phyloP scores from a whole-genome alignment of 768 basidiomycete species.

The Lactifluus rugatus region DNA sequence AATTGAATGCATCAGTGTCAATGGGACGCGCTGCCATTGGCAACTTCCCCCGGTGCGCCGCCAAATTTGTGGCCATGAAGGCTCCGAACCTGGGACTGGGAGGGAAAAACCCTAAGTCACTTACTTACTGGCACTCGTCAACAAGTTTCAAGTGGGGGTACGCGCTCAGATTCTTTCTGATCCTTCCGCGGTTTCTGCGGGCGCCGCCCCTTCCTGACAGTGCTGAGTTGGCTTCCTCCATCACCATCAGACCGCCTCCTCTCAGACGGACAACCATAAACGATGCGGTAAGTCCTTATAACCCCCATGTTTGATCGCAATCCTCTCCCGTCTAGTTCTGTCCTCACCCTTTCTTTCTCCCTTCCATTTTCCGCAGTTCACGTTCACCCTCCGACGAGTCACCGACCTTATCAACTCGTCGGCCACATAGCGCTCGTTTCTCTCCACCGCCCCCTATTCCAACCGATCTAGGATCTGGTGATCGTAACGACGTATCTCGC shows the following conservation, averaged over 20 bases:
- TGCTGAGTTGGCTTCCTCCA: constrained; percentile 17
- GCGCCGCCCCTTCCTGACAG: constrained; percentile 14
- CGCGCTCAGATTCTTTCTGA: constrained; percentile 17
- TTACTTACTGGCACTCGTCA: background rate
- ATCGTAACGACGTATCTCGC: constrained; percentile 9
- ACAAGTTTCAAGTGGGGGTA: constrained; percentile 13
- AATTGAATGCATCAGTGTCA: constrained; percentile 1
- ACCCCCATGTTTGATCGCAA: constrained; percentile 7
- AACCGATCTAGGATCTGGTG: constrained; percentile 14
- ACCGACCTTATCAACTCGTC: constrained; percentile 10
- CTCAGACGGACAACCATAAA: constrained; percentile 12
- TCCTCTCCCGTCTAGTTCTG: background rate
- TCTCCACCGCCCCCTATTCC: constrained; percentile 8
- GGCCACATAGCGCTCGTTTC: constrained; percentile 7
- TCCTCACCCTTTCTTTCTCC: constrained; percentile 7
- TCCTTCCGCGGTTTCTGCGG: constrained; percentile 19
- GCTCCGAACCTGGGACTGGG: background rate
- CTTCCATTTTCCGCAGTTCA: constrained; percentile 9
- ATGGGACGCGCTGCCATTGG: background rate
- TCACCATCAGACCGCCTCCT: constrained; percentile 16
- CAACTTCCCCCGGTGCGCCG: constrained; percentile 4
- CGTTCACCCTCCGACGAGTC: constrained; percentile 10
- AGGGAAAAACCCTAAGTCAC: constrained; percentile 10
- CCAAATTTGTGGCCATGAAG: constrained; percentile 13
- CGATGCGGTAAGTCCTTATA: constrained; percentile 20